Evolutionary conservation across 2,329 filamentous ascomycete species (phyloP).

Genomic region (Polytolypa hystricis): DNA sequence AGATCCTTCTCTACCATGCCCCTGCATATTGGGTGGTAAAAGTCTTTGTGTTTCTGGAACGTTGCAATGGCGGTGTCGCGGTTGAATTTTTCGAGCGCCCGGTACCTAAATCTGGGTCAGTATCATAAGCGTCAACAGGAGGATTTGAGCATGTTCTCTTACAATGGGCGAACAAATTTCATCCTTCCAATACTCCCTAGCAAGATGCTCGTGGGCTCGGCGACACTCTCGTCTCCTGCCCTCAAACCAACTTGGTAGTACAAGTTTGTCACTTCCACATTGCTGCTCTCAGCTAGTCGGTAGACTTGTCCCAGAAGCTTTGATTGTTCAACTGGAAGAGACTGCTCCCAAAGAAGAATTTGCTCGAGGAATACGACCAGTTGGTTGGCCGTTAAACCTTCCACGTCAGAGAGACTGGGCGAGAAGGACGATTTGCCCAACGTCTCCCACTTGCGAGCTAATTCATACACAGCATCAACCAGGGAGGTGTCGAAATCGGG

Average conservation of each 20-base stretch:
- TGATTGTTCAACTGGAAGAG: conserved; percentile 55
- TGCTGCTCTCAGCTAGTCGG: conserved; percentile 60
- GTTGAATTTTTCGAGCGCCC: conserved; percentile 63
- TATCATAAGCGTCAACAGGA: too few relatives aligned
- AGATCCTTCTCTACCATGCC: conserved; percentile 81
- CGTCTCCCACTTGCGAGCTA: conserved; percentile 72
- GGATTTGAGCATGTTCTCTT: conserved; percentile 14
- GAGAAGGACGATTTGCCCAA: conserved; percentile 38
- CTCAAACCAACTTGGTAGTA: conserved; percentile 72
- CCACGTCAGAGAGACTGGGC: conserved; percentile 58
- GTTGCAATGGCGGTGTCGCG: conserved; percentile 64
- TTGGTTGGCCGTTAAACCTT: conserved; percentile 72
- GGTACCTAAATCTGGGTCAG: conserved; percentile 34
- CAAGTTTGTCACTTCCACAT: conserved; percentile 73
- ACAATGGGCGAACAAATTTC: conserved; percentile 92
- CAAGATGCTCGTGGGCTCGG: conserved; percentile 60
- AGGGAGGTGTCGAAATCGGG: conserved; percentile 82
- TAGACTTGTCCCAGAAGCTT: conserved; percentile 66
- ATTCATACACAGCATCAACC: conserved; percentile 71
- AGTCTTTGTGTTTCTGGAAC: conserved; percentile 77
- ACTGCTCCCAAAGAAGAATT: conserved; percentile 55
- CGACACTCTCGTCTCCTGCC: conserved; percentile 58
- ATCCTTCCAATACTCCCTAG: conserved; percentile 79
- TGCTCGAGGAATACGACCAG: conserved; percentile 81
- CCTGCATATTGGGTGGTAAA: conserved; percentile 91